These are phyloP conservation scores for Melanopsichium pennsylvanicum DNA, from an alignment of 1,284 basidiomycete species.

Conservation along the genomic window DNA sequence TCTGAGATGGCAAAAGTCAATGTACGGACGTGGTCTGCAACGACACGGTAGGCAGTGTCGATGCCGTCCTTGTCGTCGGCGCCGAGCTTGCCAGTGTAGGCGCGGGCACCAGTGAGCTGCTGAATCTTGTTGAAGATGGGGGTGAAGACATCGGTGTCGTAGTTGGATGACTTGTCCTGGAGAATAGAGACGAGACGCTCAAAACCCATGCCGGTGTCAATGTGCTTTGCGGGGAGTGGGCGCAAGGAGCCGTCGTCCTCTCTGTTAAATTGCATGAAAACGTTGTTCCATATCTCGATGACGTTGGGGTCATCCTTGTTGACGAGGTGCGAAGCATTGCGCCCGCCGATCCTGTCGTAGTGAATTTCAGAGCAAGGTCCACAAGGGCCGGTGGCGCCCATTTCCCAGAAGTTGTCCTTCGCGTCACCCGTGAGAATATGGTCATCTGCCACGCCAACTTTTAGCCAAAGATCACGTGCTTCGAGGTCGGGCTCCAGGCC, in stretches of 20 bases:
- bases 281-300: conserved; percentile 99
- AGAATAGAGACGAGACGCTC: conserved; percentile 94
- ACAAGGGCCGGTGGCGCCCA: conserved; percentile 97
- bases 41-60: conserved; percentile 95
- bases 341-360: conserved; percentile 91
- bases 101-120: conserved; percentile 84
- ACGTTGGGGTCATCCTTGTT: conserved; percentile 95
- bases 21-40: conserved; percentile 95
- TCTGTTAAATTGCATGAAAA: conserved; percentile 98
- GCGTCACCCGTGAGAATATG: conserved; percentile 93
- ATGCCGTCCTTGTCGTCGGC: conserved; percentile 92
- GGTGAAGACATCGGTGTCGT: conserved; percentile 93
- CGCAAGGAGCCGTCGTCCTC: conserved; percentile 85
- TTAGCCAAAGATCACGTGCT: conserved; percentile 81
- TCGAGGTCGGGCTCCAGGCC: conserved; percentile 90
- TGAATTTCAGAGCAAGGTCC: conserved; percentile 98
- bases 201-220: conserved; percentile 99
- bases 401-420: conserved; percentile 99
- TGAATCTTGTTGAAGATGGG: conserved; percentile 90
- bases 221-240: conserved; percentile 86
- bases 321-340: conserved; percentile 89
- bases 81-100: conserved; percentile 89
- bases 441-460: conserved; percentile 83
- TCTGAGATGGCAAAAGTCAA: conserved; percentile 94
- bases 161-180: conserved; percentile 91